phyloP scores from a whole-genome alignment of 768 basidiomycete genomes.

The Pisolithus albus region DNA sequence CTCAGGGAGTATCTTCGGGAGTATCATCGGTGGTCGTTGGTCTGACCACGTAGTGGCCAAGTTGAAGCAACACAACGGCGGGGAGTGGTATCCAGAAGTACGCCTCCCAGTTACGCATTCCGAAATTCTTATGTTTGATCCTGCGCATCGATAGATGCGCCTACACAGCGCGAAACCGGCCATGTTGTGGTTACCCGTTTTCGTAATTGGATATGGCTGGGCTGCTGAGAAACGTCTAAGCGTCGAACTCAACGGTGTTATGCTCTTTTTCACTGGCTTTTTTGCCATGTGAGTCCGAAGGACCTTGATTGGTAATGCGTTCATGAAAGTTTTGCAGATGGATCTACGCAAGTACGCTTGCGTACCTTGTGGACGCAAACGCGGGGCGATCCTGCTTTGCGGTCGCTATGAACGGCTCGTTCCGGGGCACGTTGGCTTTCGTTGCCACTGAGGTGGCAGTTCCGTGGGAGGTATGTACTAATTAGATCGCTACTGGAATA shows the following conservation, averaged over 20 bases:
- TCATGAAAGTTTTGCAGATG: constrained; percentile 27
- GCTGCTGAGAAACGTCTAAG: constrained; percentile 4
- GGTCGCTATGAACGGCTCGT: too few relatives aligned
- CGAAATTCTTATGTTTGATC: background rate
- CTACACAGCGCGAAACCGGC: constrained; percentile 40
- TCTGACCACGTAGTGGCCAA: constrained; percentile 37
- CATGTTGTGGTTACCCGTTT: constrained; percentile 49
- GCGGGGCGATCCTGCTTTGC: constrained; percentile 11
- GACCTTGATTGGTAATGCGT: background rate
- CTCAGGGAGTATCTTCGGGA: constrained; percentile 45
- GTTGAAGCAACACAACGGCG: constrained; percentile 30
- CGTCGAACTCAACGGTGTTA: constrained; percentile 63
- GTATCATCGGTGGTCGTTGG: constrained; percentile 52
- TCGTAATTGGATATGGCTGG: constrained; percentile 71
- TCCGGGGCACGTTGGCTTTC: too few relatives aligned
- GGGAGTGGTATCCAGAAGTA: constrained; percentile 58
- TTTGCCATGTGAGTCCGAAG: constrained; percentile 53
- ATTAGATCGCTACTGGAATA: too few relatives aligned
- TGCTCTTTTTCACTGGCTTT: constrained; percentile 69
- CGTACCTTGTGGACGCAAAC: constrained; percentile 86
- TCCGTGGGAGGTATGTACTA: too few relatives aligned
- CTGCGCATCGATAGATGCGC: constrained; percentile 50
- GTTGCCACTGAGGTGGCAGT: too few relatives aligned
- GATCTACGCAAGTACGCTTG: constrained; percentile 65
- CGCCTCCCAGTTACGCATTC: constrained; percentile 5